These are phyloP conservation scores for Boletales sp. DNA, from an alignment of 768 basidiomycete genomes.

Conservation along the genomic window DNA sequence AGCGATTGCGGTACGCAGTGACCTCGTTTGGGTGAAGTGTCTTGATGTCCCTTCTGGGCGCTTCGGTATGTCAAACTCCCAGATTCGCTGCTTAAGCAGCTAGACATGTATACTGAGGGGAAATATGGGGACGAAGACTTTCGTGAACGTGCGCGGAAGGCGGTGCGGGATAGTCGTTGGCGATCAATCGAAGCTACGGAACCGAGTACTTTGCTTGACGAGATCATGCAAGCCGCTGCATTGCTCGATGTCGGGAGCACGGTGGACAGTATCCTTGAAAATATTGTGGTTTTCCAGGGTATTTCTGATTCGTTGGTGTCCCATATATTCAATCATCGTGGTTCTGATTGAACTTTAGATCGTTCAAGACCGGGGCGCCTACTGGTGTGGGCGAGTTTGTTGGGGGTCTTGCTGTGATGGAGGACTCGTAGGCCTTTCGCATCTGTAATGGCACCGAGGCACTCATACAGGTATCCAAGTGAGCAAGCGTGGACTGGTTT, in stretches of 20 bases:
- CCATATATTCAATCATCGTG: background rate
- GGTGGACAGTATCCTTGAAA: constrained; percentile 57
- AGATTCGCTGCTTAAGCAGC: constrained; percentile 71
- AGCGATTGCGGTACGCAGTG: constrained; percentile 63
- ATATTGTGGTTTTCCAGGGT: constrained; percentile 51
- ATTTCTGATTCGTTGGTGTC: constrained; percentile 57
- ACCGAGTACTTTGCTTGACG: constrained; percentile 53
- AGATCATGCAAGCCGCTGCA: constrained; percentile 56
- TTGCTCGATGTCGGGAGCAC: constrained; percentile 28
- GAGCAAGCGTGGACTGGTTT: constrained; percentile 63
- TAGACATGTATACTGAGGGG: constrained; percentile 82
- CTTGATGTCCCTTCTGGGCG: constrained; percentile 41
- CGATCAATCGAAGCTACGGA: constrained; percentile 37
- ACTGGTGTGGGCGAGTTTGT: constrained; percentile 63
- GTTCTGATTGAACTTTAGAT: constrained; percentile 36
- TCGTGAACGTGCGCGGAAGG: constrained; percentile 55
- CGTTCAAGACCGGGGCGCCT: constrained; percentile 57
- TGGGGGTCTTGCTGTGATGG: constrained; percentile 53
- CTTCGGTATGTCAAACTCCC: constrained; percentile 75
- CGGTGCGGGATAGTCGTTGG: constrained; percentile 25
- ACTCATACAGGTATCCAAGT: constrained; percentile 35
- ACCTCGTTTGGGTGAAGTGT: background rate
- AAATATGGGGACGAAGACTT: constrained; percentile 89
- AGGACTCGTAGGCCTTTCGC: constrained; percentile 55
- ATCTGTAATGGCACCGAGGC: background rate